phyloP scores from a whole-genome alignment of 345 rosid species.

The Salix brachista region DNA sequence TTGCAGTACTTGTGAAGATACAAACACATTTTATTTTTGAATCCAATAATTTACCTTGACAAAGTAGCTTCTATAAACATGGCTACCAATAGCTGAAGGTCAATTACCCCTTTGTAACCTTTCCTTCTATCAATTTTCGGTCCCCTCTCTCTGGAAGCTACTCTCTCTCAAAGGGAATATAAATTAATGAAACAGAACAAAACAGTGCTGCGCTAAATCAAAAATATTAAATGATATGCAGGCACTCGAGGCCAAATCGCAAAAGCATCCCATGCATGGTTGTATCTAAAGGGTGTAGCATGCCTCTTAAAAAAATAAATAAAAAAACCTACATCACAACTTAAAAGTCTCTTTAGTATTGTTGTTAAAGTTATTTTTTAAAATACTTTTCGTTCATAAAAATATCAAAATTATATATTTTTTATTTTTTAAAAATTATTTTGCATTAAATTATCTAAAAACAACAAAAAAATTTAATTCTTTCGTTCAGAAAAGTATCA shows the following conservation, averaged over 20 bases:
- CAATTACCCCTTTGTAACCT: not conserved
- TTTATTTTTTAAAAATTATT: too few relatives aligned
- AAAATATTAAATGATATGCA: not conserved
- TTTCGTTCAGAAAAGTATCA: too few relatives aligned
- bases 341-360: too few relatives aligned
- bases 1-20: too few relatives aligned
- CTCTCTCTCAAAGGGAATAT: not conserved
- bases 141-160: not conserved
- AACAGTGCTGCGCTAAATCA: not conserved
- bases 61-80: not conserved
- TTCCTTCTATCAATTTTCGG: not conserved
- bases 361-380: accelerated
- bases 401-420: too few relatives aligned
- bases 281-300: not conserved
- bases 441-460: too few relatives aligned
- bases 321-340: not conserved
- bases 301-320: accelerated
- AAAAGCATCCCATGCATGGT: not conserved
- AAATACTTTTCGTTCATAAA: accelerated
- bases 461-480: too few relatives aligned
- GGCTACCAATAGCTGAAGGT: not conserved
- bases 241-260: not conserved
- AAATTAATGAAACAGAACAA: not conserved
- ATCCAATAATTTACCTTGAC: not conserved
- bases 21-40: too few relatives aligned